Percentiles rank a stretch among this genome's conserved stretches.
Evolutionary conservation across 345 rosid species (phyloP).

Genomic region (Chamaenerion angustifolium): DNA sequence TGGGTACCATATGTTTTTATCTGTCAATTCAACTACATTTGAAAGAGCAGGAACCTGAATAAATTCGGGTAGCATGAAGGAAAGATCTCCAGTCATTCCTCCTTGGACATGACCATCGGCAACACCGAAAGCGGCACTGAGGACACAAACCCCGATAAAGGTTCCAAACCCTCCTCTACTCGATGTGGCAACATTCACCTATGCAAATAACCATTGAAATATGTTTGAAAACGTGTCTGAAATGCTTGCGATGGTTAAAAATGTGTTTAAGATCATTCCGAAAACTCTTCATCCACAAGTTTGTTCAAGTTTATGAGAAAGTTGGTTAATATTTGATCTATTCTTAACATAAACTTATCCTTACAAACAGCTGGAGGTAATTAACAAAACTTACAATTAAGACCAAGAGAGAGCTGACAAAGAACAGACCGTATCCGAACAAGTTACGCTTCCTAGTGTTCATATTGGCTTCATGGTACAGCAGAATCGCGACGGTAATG

Average conservation of each 20-base stretch:
- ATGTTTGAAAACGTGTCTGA: too few species aligned
- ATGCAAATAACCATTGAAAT: neutral
- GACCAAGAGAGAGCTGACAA: constrained; percentile 37
- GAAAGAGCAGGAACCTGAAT: too few species aligned
- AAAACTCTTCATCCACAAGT: too few species aligned
- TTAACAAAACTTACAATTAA: constrained; percentile 37
- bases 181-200: constrained; percentile 72
- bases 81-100: constrained; percentile 84
- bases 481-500: constrained; percentile 37
- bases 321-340: too few species aligned
- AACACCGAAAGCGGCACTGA: constrained; percentile 53
- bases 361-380: too few species aligned
- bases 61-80: constrained; percentile 52
- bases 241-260: too few species aligned
- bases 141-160: constrained; percentile 47
- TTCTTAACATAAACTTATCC: too few species aligned
- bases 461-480: constrained; percentile 53
- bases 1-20: too few species aligned
- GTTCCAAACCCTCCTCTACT: constrained; percentile 68
- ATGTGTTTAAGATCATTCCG: too few species aligned
- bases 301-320: too few species aligned
- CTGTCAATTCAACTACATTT: too few species aligned
- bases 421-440: constrained; percentile 53
- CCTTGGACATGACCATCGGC: constrained; percentile 88
- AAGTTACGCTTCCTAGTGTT: constrained; percentile 55